Evolutionary conservation across 371 early-diverging fungal species (phyloP).

Genomic region (Ecytonucleospora hepatopenaei): DNA sequence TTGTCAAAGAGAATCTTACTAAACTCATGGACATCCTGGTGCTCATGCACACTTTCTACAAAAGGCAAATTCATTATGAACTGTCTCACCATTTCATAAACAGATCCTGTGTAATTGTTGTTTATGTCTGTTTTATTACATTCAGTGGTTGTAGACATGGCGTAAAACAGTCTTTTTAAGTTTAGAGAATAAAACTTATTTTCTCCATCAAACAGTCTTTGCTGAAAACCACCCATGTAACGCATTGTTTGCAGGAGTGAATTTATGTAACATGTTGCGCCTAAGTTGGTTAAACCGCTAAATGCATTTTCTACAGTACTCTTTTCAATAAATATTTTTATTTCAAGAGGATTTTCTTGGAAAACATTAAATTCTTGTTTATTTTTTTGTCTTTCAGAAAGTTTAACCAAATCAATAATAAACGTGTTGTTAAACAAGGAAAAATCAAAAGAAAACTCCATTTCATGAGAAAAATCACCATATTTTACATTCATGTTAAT

Average conservation of each 20-base stretch:
- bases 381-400: slow-evolving; percentile 55
- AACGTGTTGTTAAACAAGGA: background rate
- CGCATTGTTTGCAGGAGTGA: slow-evolving; percentile 87
- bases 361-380: too few species aligned
- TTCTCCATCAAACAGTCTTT: slow-evolving; percentile 50
- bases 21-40: slow-evolving; percentile 57
- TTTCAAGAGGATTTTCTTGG: too few species aligned
- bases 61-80: slow-evolving; percentile 21
- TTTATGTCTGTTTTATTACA: background rate
- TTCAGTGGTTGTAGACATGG: slow-evolving; percentile 14
- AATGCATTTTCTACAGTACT: background rate
- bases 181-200: slow-evolving; percentile 20
- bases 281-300: slow-evolving; percentile 84
- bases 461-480: background rate
- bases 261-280: slow-evolving; percentile 98
- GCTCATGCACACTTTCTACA: slow-evolving; percentile 42
- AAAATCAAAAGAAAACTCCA: background rate
- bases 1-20: slow-evolving; percentile 53
- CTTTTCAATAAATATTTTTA: background rate
- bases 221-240: slow-evolving; percentile 80
- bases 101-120: slow-evolving; percentile 7
- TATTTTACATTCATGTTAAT: background rate
- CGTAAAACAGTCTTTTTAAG: slow-evolving; percentile 73
- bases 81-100: slow-evolving; percentile 4
- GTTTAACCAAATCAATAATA: slow-evolving; percentile 62